phyloP scores from a whole-genome alignment of 305 asterid genomes.

The Rubia balearica region DNA sequence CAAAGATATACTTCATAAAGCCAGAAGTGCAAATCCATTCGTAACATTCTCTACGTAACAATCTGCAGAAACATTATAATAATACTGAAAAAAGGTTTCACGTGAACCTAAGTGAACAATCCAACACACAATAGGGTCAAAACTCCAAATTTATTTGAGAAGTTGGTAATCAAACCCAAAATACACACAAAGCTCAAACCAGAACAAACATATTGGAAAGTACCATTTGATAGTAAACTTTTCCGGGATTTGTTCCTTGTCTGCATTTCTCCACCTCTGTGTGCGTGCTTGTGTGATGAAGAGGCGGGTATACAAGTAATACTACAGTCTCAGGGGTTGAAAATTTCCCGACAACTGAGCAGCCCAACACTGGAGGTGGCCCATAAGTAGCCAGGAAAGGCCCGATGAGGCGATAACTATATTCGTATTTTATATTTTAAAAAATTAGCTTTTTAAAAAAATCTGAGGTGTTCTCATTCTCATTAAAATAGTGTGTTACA shows the following conservation, averaged over 20 bases:
- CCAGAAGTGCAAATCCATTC: background rate
- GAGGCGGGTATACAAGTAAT: slow-evolving; percentile 25
- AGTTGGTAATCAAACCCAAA: background rate
- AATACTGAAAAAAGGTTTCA: background rate
- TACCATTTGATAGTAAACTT: slow-evolving; percentile 36
- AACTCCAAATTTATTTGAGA: background rate
- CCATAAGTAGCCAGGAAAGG: background rate
- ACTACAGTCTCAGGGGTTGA: slow-evolving; percentile 9
- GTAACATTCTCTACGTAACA: background rate
- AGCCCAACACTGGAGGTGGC: background rate
- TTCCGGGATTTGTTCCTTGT: slow-evolving; percentile 52
- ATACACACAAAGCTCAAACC: background rate
- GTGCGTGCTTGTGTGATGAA: slow-evolving; percentile 1
- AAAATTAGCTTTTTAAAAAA: no score
- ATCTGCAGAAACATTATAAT: background rate
- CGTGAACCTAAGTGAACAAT: background rate
- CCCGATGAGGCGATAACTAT: background rate
- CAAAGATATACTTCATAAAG: background rate
- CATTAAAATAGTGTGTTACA: no score
- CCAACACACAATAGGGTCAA: background rate
- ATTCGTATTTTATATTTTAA: no score
- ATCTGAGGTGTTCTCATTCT: no score
- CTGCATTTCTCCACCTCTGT: slow-evolving; percentile 33
- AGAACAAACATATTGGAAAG: background rate
- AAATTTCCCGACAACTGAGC: background rate